Evolutionary conservation across 2,329 filamentous ascomycete genomes (phyloP), one percentile per base, ranked within the genome.

Genomic region (Dothideomycetidae sp.): DNA sequence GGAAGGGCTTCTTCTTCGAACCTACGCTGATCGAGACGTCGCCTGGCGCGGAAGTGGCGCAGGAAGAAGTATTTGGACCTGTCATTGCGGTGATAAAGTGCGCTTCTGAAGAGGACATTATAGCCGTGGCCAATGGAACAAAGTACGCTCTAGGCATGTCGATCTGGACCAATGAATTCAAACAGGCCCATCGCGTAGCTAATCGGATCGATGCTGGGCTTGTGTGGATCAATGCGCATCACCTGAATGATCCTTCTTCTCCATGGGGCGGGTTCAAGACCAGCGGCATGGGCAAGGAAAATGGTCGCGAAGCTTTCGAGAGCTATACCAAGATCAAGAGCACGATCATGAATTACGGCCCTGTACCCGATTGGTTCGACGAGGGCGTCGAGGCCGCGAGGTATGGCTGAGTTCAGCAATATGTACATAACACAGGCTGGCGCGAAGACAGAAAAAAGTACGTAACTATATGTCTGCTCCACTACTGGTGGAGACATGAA

Each of bases 171-270:
- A 57, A 62, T 18, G 62, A 70, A 32, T 54, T 70, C 7, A 53
- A 57, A 0, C 64, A 66, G 26, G 35, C 35, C 10, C 16, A 37
- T n/a, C 11, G 35, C 10, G 35, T 37, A 10, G 18, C 63, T 0
- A 60, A 59, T 3, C 50, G 48, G 11, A 66, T 70, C 10, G 63
- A 69, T 11, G 60, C 65, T 2, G 35, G 35, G 4, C 18, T 1
- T 64, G 63, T 16, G 23, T 11, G 31, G 52, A 53, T 59, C 11
- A 69, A 64, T 44, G 64, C 59, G 1, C 77, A 82, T 54, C 77
- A 82, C 51, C 66, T 77, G 21, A 82, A 81, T 46, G 78, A 81
- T 46, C 77, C 78, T 0, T 75, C 75, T 46, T 76, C 75, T 41
- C 74, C 78, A 1, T 78, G 78, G 77, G 78, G 78, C 16, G 74